A percentile compares a stretch with the other conserved stretches of the same genome.
These are phyloP conservation scores for Boletellus ananas DNA, from an alignment of 768 basidiomycete species.

Conservation along the genomic window DNA sequence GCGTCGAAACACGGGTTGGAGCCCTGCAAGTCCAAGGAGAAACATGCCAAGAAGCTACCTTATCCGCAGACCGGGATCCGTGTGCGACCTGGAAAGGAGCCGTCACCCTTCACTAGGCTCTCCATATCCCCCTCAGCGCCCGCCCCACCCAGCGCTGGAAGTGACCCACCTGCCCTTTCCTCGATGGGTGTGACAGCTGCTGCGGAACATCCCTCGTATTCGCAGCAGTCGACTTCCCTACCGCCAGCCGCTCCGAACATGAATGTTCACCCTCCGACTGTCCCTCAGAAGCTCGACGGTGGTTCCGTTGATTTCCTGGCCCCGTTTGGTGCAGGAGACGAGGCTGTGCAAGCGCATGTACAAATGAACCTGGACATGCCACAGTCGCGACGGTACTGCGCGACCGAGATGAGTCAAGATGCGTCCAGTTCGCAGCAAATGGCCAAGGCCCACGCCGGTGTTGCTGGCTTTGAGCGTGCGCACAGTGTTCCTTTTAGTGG, in stretches of 20 bases:
- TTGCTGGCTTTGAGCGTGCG: constrained; percentile 20
- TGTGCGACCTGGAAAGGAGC: constrained; percentile 38
- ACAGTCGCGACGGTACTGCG: constrained; percentile 13
- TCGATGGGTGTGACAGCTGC: constrained; percentile 12
- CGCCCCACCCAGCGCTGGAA: constrained; percentile 10
- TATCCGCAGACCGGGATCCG: constrained; percentile 49
- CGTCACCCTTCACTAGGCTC: constrained; percentile 18
- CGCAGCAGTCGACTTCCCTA: constrained; percentile 14
- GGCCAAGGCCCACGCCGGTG: constrained; percentile 3
- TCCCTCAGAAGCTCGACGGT: constrained; percentile 16
- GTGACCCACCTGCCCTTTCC: constrained; percentile 5
- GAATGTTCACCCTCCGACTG: neutral
- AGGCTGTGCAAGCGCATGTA: constrained; percentile 8
- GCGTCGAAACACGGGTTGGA: constrained; percentile 15
- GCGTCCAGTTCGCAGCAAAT: constrained; percentile 6
- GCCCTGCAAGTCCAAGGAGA: constrained; percentile 35
- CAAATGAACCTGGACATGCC: constrained; percentile 15
- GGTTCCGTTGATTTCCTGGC: constrained; percentile 21
- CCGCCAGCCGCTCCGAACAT: constrained; percentile 4
- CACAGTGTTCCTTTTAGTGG: constrained; percentile 16
- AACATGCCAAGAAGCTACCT: constrained; percentile 38
- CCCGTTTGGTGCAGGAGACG: constrained; percentile 20
- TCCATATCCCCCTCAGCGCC: constrained; percentile 5
- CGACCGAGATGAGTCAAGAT: constrained; percentile 12
- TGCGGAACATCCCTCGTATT: constrained; percentile 10